phyloP scores from a whole-genome alignment of 2,329 filamentous ascomycete genomes.

The Periconia macrospinosa region DNA sequence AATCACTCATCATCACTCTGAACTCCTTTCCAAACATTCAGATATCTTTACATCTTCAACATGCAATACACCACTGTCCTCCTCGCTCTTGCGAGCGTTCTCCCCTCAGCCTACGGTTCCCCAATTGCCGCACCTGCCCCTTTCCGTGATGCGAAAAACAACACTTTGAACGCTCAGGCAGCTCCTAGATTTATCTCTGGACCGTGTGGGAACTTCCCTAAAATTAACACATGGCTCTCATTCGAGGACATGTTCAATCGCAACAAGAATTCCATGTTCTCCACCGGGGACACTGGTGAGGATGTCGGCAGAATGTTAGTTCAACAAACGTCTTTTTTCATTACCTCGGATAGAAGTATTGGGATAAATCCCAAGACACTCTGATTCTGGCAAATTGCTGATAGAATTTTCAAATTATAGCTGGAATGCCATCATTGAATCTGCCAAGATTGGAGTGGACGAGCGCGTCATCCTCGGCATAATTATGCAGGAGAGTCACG shows the following conservation, averaged over 20 bases:
- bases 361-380: too few species aligned
- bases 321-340: too few species aligned
- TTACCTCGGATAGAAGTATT: too few species aligned
- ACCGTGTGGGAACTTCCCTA: constrained; percentile 12
- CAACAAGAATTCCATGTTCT: constrained; percentile 9
- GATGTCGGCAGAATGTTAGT: constrained; percentile 5
- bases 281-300: constrained; percentile 6
- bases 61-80: background rate
- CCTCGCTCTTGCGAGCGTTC: background rate
- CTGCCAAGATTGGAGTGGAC: constrained; percentile 11
- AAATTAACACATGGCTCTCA: constrained; percentile 5
- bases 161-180: background rate
- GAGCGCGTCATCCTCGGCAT: constrained; percentile 16
- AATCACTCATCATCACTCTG: too few species aligned
- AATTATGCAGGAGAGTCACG: constrained; percentile 19
- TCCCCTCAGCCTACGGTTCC: background rate
- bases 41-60: background rate
- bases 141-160: too few species aligned
- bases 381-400: too few species aligned
- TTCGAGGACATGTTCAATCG: constrained; percentile 13
- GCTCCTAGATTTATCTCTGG: constrained; percentile 5
- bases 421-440: constrained; percentile 8
- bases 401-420: too few species aligned
- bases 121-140: background rate
- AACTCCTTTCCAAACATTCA: too few species aligned